phyloP scores from a whole-genome alignment of 805 yeast species.

The Brettanomyces nanus region DNA sequence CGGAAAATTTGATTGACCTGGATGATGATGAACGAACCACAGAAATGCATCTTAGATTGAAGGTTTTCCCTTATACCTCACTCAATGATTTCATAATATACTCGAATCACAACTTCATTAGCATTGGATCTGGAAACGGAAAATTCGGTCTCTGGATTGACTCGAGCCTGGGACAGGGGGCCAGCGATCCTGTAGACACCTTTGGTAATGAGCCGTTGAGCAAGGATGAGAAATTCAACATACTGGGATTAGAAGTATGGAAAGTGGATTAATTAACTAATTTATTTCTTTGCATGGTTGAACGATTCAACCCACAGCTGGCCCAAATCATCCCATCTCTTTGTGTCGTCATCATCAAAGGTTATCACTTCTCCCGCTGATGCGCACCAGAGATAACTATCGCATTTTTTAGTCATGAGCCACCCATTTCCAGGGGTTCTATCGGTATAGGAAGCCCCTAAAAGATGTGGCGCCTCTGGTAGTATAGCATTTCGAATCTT shows the following conservation, averaged over 20 bases:
- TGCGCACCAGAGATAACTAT: slow-evolving; percentile 54
- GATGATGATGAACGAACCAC: slow-evolving; percentile 5
- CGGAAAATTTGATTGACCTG: background rate
- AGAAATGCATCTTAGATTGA: slow-evolving; percentile 37
- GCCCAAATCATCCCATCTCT: slow-evolving; percentile 36
- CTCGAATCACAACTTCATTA: slow-evolving; percentile 67
- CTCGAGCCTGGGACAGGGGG: slow-evolving; percentile 65
- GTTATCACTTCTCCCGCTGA: slow-evolving; percentile 26
- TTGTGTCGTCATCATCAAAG: slow-evolving; percentile 12
- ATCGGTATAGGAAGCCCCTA: too few species aligned
- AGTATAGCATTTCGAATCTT: slow-evolving; percentile 38
- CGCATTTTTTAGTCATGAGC: slow-evolving; percentile 48
- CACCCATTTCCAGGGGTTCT: slow-evolving; percentile 48
- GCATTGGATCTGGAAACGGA: slow-evolving; percentile 90
- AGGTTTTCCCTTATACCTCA: slow-evolving; percentile 85
- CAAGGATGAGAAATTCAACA: slow-evolving; percentile 50
- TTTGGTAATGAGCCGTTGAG: slow-evolving; percentile 80
- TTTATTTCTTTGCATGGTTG: too few species aligned
- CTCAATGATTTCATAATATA: slow-evolving; percentile 78
- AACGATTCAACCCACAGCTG: slow-evolving; percentile 52
- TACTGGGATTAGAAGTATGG: slow-evolving; percentile 83
- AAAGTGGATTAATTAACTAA: slow-evolving; percentile 38
- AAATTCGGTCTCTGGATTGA: slow-evolving; percentile 90
- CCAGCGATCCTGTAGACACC: slow-evolving; percentile 69
- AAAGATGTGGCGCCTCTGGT: slow-evolving; percentile 48